Base-by-base conservation (phyloP, 768 basidiomycete genomes). In the Termitomyces sp. region DNA sequence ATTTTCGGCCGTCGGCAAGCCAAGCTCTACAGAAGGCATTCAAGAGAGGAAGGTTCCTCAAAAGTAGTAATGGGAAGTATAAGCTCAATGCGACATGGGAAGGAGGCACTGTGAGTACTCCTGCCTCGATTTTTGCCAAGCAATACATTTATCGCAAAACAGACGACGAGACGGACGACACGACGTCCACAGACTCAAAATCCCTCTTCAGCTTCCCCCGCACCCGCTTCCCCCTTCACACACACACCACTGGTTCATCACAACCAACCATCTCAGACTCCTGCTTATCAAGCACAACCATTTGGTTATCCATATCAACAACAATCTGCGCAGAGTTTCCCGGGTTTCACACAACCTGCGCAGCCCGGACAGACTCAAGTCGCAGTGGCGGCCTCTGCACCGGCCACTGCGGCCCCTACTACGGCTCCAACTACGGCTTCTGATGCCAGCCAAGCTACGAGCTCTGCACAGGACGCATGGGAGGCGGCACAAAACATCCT, bases 1-100 rank as follows among this genome's bases (percentile, higher is more conserved):
- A 94, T 72, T 94, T 94, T 65, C 78, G 92, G 37, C 90, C 92
- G 2, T 92, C 89, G 2, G 92, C 92, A 3, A 91, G 89, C 63
- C 92, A 94, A 69, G 92, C 92, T 7, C 72, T 94, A 53, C 89
- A 91, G 68, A 94, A 93, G 62, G 91, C 92, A 4, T 91, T 76
- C 70, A 89, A 85, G 68, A 79, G 91, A 45, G 91, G 91, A 9
- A 76, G 92, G 25, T 79, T 94, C 52, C 84, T 89, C 66, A 94
- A 94, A 67, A 80, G 79, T 30, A 76, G 71, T n/a, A 77, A 77
- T 50, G 88, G 87, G 3, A 88, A 85, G 67, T 94, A 94, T 69
- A 76, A 84, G 40, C 67, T 94, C 21, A 94, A 87, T 66, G 73
- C 85, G 6, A 76, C 70, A 54, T 94, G 91, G 90, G 89, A 89